Base-by-base conservation (phyloP, 768 basidiomycete genomes). In the Exidia glandulosa region DNA sequence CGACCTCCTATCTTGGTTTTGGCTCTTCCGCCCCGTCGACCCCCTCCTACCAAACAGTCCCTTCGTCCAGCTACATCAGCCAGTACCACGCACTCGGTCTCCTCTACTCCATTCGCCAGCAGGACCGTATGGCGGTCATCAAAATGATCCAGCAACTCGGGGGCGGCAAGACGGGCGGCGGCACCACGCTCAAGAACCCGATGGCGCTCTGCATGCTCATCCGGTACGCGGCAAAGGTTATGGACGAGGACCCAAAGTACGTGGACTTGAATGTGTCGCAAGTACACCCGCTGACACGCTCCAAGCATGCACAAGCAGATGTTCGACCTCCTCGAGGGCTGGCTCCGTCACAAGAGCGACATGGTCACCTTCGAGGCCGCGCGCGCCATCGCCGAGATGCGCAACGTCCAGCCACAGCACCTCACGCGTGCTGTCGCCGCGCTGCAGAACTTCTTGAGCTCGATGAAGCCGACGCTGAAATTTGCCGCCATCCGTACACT, bases 291-390 rank as follows among this genome's bases (percentile, higher is more conserved):
- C 12, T 65, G 32, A 60, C 67, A 33, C 32, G 37, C 23, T 47
- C 48, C 1, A 65, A 99, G 95, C 68, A 77, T 94, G 29, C 93
- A 95, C 72, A 85, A 82, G 62, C 93, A 90, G 67, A 95, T 97
- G 81, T 77, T 92, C 57, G 96, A 98, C 64, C 80, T 96, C 47
- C 78, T 98, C 36, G 96, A 98, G 69, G 87, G 89, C 33, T 94
- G 94, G 86, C 77, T 98, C 61, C 85, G 94, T 61, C 96, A 99
- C 75, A 99, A 99, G 79, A 96, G 93, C 66, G 96, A 99, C 71
- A 99, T 97, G 95, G 96, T 99, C 69, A 98, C 98, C 74, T 90
- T 94, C 62, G 96, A 99, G 72, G 96, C 96, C 25, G 95, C 96
- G 3, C 88, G 96, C 48, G 94, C 86, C 6, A 95, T 99, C 63